Evolutionary conservation across 2,329 filamentous ascomycete genomes (phyloP), one percentile per base, ranked within the genome.

Genomic region (Ceratocystis destructans): DNA sequence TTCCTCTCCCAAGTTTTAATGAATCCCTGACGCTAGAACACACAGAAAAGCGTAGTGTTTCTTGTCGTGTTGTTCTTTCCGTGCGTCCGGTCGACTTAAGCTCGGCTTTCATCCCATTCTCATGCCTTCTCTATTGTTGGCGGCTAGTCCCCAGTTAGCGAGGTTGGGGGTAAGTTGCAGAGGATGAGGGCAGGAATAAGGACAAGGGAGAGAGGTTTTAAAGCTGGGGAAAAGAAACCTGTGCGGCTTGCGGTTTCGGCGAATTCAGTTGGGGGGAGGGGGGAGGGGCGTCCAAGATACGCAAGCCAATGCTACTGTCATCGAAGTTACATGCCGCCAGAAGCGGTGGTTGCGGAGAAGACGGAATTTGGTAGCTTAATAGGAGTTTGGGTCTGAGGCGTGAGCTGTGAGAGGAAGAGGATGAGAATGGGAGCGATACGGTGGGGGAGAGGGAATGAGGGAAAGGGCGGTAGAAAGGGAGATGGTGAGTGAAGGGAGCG

Each of bases 11-110:
- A 7, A n/a, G n/a, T 44, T 37, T 37, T 8, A 37, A 37, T 6
- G 61, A 15, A 44, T 45, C 25, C 61, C 25, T 62, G 61, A 28
- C 33, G 25, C 45, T 53, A 22, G 25, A 33, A 33, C 45, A 22
- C 5, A 10, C n/a, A 46, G 1, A 8, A 64, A 64, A 50, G 31
- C 3, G 22, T 10, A 53, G 22, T 20, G 20, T 15, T 3, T 22
- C 7, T 25, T 6, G 6, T 10, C n/a, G 20, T 44, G 37, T 48
- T 55, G 25, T 12, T 33, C 45, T 64, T 64, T 64, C 62, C 62
- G 61, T 63, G 61, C 61, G 61, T 50, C 62, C 62, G 46, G 45
- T 28, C 12, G 20, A 37, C 46, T 50, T 64, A 64, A 64, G 62
- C 62, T 63, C 61, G 61, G 61, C 61, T 62, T 63, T 46, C 41